phyloP scores from a whole-genome alignment of 768 basidiomycete genomes.

The Peribolospora baueri region DNA sequence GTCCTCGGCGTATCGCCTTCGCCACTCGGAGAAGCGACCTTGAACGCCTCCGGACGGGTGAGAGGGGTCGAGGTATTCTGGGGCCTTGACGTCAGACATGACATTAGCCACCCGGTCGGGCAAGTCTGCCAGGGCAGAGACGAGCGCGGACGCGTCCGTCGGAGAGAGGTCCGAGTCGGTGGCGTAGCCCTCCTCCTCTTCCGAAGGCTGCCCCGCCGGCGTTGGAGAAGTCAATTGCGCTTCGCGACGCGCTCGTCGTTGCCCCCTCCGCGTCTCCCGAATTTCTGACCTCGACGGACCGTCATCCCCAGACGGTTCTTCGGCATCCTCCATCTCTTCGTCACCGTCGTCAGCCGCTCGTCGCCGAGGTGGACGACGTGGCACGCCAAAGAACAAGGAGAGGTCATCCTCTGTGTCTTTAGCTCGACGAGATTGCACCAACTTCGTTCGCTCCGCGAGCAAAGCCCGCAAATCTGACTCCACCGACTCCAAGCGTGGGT shows the following conservation, averaged over 20 bases:
- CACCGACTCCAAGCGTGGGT: slow-evolving; percentile 20
- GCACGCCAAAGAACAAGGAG: slow-evolving; percentile 12
- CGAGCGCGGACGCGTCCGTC: slow-evolving; percentile 5
- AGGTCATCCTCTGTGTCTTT: slow-evolving; percentile 14
- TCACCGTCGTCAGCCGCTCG: not conserved
- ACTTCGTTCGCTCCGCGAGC: slow-evolving; percentile 11
- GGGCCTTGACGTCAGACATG: slow-evolving; percentile 13
- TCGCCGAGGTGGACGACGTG: not conserved
- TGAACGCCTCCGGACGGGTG: slow-evolving; percentile 2
- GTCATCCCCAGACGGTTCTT: slow-evolving; percentile 13
- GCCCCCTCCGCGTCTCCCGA: slow-evolving; percentile 14
- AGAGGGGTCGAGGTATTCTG: slow-evolving; percentile 12
- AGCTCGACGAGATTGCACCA: slow-evolving; percentile 11
- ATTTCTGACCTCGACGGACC: slow-evolving; percentile 16
- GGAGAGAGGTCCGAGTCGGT: slow-evolving; percentile 9
- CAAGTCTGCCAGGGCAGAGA: slow-evolving; percentile 1
- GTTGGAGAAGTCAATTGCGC: not conserved
- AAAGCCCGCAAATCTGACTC: slow-evolving; percentile 17
- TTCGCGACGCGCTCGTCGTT: slow-evolving; percentile 12
- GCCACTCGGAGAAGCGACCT: slow-evolving; percentile 21
- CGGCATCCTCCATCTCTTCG: slow-evolving; percentile 9
- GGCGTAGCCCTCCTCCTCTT: slow-evolving; percentile 10
- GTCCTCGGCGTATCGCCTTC: slow-evolving; percentile 20
- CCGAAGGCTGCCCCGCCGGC: not conserved
- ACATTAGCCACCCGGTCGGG: slow-evolving; percentile 1